phyloP scores from a whole-genome alignment of 108 stramenopile species.

The Schizochytrium sp. region DNA sequence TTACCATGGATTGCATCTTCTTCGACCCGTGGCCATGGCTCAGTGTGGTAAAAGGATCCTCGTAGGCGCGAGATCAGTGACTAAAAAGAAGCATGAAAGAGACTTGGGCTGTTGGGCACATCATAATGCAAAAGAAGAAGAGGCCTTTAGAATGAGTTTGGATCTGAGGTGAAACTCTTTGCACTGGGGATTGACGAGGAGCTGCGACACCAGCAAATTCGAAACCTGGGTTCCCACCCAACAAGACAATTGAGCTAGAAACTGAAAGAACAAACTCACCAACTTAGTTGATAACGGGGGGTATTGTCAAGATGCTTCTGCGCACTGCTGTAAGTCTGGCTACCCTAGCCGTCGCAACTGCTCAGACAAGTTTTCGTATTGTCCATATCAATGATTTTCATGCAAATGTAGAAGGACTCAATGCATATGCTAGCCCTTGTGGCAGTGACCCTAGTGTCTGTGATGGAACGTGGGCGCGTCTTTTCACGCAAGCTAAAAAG shows the following conservation, averaged over 20 bases:
- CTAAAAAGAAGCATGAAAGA: no score
- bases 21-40: no score
- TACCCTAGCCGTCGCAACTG: neutral
- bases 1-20: no score
- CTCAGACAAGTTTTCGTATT: neutral
- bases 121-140: no score
- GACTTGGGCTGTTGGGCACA: no score
- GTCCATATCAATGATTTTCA: slow-evolving; percentile 58
- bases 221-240: no score
- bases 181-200: no score
- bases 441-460: neutral
- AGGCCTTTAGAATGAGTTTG: no score
- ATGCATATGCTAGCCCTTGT: neutral
- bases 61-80: no score
- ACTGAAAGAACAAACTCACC: neutral
- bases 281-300: neutral
- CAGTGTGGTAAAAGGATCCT: no score
- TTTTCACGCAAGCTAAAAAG: slow-evolving; percentile 35
- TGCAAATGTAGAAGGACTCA: slow-evolving; percentile 50
- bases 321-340: neutral
- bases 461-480: slow-evolving; percentile 49
- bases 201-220: no score
- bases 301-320: neutral
- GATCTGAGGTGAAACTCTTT: no score
- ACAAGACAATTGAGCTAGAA: neutral